Percentiles rank a stretch among this genome's conserved stretches.
Evolutionary conservation across 2,329 filamentous ascomycete genomes (phyloP).

Genomic region (Colletotrichum melonis): DNA sequence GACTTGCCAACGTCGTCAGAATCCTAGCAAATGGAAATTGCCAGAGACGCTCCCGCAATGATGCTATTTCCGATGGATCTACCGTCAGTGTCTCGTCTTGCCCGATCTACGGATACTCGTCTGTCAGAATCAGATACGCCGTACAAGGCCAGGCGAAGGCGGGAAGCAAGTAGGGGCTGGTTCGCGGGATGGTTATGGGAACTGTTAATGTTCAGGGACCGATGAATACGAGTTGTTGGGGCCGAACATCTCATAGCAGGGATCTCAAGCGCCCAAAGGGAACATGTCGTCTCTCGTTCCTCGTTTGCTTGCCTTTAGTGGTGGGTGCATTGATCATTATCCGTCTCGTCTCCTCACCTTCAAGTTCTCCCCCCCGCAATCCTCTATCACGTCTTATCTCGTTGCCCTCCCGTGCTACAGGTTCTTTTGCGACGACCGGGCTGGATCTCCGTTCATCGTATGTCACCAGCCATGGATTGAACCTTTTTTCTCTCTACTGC

Average conservation of each 20-base stretch:
- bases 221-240: conserved; percentile 31
- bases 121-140: background rate
- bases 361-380: conserved; percentile 23
- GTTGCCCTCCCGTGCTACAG: conserved; percentile 32
- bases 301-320: conserved; percentile 18
- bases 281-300: conserved; percentile 10
- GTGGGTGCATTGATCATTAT: conserved; percentile 29
- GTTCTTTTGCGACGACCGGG: conserved; percentile 11
- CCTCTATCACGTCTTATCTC: conserved; percentile 37
- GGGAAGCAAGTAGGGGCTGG: background rate
- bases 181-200: background rate
- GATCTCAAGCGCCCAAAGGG: conserved; percentile 29
- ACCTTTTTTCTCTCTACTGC: background rate
- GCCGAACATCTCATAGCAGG: conserved; percentile 26
- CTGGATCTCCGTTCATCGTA: conserved; percentile 18
- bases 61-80: conserved; percentile 8
- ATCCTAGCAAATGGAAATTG: background rate
- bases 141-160: background rate
- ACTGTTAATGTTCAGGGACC: conserved; percentile 15
- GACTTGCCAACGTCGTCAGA: background rate
- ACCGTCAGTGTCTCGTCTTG: conserved; percentile 7
- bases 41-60: background rate
- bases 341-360: conserved; percentile 29
- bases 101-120: background rate
- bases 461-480: conserved; percentile 23